Conservation (phyloP, 257 asterid species). For the Ilex asprella region DNA sequence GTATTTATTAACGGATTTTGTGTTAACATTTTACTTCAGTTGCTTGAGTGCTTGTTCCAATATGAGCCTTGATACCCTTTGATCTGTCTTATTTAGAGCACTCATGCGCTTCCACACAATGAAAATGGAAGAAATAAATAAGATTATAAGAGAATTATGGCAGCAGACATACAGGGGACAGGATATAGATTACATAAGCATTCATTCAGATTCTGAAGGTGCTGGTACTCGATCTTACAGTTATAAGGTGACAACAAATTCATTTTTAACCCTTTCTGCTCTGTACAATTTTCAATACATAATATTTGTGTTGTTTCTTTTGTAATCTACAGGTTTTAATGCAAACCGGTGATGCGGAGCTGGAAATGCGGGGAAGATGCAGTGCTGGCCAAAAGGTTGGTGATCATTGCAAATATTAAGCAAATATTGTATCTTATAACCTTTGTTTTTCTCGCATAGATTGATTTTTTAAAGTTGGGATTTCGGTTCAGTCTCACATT, state of each 20-base stretch:
- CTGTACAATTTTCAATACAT: neutral
- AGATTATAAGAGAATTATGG: constrained; percentile 95
- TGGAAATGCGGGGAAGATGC: constrained; percentile 99
- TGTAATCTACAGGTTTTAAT: constrained; percentile 62
- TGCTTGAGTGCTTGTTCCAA: neutral
- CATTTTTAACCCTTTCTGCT: neutral
- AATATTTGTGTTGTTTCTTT: neutral
- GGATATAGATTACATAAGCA: constrained; percentile 92
- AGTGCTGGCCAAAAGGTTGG: constrained; percentile 98
- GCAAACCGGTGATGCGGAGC: constrained; percentile 96
- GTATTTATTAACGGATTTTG: neutral
- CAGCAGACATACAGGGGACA: constrained; percentile 99
- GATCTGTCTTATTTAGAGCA: constrained; percentile 47
- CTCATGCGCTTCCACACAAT: constrained; percentile 97
- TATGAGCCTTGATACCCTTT: constrained; percentile 10
- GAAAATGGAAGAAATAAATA: constrained; percentile 99
- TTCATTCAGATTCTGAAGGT: constrained; percentile 95
- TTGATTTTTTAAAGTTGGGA: neutral
- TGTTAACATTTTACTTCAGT: neutral
- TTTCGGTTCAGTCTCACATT: neutral
- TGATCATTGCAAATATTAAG: constrained; percentile 1
- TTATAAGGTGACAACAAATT: constrained; percentile 54
- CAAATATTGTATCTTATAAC: neutral
- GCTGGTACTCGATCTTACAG: constrained; percentile 97
- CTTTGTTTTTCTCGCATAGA: neutral